Base-by-base conservation (phyloP, 2,329 filamentous ascomycete species). In the Lojkania enalia region DNA sequence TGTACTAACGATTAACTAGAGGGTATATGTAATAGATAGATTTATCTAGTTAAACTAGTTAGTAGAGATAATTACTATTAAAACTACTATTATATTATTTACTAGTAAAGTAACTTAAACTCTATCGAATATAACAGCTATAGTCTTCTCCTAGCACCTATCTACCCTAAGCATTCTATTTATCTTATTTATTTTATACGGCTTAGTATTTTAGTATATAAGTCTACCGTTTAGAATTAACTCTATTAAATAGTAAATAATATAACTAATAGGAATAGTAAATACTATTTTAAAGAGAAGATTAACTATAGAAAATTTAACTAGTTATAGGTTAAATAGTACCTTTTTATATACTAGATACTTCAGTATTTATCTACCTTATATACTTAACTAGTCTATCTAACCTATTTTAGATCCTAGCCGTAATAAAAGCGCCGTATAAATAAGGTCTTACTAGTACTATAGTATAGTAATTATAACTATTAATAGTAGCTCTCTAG, bases 221-320 rank as follows among this genome's bases (percentile, higher is more conserved):
- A 48, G 44, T 27, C 27, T 43, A 43, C 33, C 20, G 18, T 35
- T 39, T 48, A 35, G 29, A 42, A 48, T 35, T 35, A 48, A 20
- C 19, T 39, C 16, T 20, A 42, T n/a, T 39, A 27, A 18, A 32
- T 16, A 48, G 39, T 20, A 48, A 48, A 43, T 18, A 48, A 48
- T 48, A 48, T 48, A 43, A 48, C 30, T 35, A 21, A 48, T 48
- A 48, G 43, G 25, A 43, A 48, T 48, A 48, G 39, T 23, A 29
- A 39, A n/a, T 43, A 16, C 33, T 19, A 48, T 43, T 31, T 38
- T 48, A 35, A 48, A 39, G 39, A 48, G 27, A 35, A 35, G 39
- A 48, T 19, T 9, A 48, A 27, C 39, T 48, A 16, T 35, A 29
- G 42, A 48, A 29, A 44, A 38, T 47, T 39, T 38, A 16, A 42